Evolutionary conservation across 2,329 filamentous ascomycete species (phyloP).

Genomic region (Juglanconis sp.): DNA sequence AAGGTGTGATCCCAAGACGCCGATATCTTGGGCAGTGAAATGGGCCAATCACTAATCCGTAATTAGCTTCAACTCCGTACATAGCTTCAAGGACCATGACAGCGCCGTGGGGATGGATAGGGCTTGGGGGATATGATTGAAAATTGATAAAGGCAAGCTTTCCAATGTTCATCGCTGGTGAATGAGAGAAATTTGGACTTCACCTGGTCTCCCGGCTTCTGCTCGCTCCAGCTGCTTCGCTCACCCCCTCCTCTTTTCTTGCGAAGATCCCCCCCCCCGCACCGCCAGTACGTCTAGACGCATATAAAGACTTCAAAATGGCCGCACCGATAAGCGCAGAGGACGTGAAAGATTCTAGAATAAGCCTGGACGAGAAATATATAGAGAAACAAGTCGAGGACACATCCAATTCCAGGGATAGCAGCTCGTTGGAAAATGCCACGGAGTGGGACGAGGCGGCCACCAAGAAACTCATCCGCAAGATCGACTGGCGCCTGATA

Average conservation of each 20-base stretch:
- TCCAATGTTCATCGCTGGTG: no score
- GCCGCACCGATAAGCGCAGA: not conserved
- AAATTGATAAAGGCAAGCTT: no score
- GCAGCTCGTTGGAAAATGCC: not conserved
- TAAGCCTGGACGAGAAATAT: not conserved
- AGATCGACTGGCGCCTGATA: conserved; percentile 49
- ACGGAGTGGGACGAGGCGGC: not conserved
- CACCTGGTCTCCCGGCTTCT: no score
- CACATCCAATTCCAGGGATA: not conserved
- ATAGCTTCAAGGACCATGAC: not conserved
- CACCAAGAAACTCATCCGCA: conserved; percentile 37
- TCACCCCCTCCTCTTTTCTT: no score
- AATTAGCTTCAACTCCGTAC: not conserved
- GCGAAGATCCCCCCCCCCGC: no score
- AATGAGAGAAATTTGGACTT: no score
- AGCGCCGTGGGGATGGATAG: no score
- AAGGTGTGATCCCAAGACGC: not conserved
- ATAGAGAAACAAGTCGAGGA: not conserved
- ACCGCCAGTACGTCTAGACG: not conserved
- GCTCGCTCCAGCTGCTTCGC: no score
- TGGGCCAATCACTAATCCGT: not conserved
- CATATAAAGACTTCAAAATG: not conserved
- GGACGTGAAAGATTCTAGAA: not conserved
- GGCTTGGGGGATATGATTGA: no score
- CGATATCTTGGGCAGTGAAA: not conserved